These are phyloP conservation scores for Kurtzmaniella cleridarum DNA, from an alignment of 805 yeast genomes.

Conservation along the genomic window DNA sequence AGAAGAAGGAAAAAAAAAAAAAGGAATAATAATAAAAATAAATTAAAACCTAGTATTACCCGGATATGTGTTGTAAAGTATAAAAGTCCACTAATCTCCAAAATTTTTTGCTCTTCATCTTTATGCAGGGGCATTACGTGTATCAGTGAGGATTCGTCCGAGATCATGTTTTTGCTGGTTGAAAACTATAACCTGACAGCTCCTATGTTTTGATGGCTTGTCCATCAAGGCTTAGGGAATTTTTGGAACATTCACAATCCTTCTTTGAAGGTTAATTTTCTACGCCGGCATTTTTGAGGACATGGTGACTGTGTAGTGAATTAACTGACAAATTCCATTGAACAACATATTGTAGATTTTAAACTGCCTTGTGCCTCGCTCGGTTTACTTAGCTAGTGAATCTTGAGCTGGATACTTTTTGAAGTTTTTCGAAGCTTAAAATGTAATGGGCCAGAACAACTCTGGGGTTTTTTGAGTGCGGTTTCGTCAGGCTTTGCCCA, in stretches of 20 bases:
- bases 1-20: too few relatives aligned
- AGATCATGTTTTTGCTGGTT: slow-evolving; percentile 99
- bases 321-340: neutral
- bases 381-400: slow-evolving; percentile 26
- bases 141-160: slow-evolving; percentile 99
- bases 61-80: slow-evolving; percentile 1
- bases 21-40: too few relatives aligned
- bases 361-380: slow-evolving; percentile 44
- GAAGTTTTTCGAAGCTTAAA: neutral
- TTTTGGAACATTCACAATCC: slow-evolving; percentile 51
- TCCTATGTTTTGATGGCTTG: slow-evolving; percentile 47
- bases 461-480: slow-evolving; percentile 42
- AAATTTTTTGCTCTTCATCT: slow-evolving; percentile 53
- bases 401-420: slow-evolving; percentile 43
- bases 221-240: slow-evolving; percentile 59
- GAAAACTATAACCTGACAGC: slow-evolving; percentile 98
- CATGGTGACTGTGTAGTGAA: slow-evolving; percentile 9
- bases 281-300: slow-evolving; percentile 18
- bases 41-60: too few relatives aligned
- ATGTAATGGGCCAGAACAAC: slow-evolving; percentile 36
- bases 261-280: slow-evolving; percentile 27
- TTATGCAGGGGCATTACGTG: slow-evolving; percentile 99
- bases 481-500: slow-evolving; percentile 29
- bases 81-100: neutral
- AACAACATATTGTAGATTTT: neutral